A percentile compares a stretch with the other conserved stretches of the same genome.
These are phyloP conservation scores for Dovyalis caffra DNA, from an alignment of 345 rosid species.

Conservation along the genomic window DNA sequence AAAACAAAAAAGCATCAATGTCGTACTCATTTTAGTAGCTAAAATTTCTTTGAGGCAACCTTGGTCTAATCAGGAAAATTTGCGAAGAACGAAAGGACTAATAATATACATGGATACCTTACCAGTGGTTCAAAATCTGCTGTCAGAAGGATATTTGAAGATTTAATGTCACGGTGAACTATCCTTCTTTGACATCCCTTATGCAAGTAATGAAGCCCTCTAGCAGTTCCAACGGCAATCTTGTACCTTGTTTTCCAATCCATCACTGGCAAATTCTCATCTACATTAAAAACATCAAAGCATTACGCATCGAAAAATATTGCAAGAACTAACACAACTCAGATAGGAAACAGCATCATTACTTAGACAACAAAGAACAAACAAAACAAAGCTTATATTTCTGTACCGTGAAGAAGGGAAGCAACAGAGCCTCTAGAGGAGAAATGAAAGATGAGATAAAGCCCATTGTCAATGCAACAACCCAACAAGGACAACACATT, in stretches of 20 bases:
- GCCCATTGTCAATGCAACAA: constrained; percentile 89
- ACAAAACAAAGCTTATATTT: not conserved
- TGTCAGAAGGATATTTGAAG: constrained; percentile 79
- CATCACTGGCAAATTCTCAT: constrained; percentile 42
- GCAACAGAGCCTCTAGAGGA: constrained; percentile 90
- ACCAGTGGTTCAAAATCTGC: constrained; percentile 75
- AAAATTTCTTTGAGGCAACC: not conserved
- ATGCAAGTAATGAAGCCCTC: constrained; percentile 84
- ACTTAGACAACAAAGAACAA: not conserved
- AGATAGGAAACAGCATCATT: not conserved
- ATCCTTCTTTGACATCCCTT: constrained; percentile 91
- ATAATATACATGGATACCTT: constrained; percentile 29
- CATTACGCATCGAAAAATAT: not conserved
- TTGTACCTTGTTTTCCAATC: constrained; percentile 81
- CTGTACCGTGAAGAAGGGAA: constrained; percentile 84
- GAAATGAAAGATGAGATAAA: constrained; percentile 77
- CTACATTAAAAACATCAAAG: constrained; percentile 29
- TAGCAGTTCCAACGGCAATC: constrained; percentile 78
- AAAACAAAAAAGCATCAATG: not conserved
- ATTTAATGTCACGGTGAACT: constrained; percentile 93
- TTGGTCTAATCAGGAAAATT: not conserved
- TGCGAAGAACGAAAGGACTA: not conserved
- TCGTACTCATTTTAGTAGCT: not conserved
- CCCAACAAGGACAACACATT: constrained; percentile 78
- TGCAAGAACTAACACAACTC: constrained; percentile 10